Conservation (phyloP, 2,329 filamentous ascomycete genomes). For the Botrytis pseudocinerea region DNA sequence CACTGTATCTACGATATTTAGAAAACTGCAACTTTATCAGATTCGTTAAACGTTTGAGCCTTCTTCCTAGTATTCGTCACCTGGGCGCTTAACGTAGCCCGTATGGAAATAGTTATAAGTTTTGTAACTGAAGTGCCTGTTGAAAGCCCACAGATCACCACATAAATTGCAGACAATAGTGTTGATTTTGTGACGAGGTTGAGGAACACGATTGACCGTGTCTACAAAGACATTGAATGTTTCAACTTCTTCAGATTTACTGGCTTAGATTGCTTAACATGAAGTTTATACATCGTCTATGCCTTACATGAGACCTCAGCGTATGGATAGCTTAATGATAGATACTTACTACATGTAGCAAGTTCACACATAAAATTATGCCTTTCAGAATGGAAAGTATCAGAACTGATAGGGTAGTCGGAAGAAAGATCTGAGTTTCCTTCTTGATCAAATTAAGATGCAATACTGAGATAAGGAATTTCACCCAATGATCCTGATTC, state of each 20-base stretch:
- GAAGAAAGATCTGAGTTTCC: not conserved
- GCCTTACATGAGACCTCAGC: not conserved
- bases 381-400: not conserved
- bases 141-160: too few relatives aligned
- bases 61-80: too few relatives aligned
- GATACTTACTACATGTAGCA: not conserved
- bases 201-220: not conserved
- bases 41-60: too few relatives aligned
- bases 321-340: not conserved
- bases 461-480: not conserved
- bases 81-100: too few relatives aligned
- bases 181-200: not conserved
- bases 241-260: fast-evolving
- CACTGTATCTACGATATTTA: not conserved
- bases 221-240: not conserved
- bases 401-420: not conserved
- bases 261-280: not conserved
- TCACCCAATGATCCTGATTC: not conserved
- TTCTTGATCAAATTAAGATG: not conserved
- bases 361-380: not conserved
- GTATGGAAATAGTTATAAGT: too few relatives aligned
- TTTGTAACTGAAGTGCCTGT: too few relatives aligned
- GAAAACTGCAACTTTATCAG: not conserved
- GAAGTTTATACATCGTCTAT: too few relatives aligned
- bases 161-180: not conserved